A percentile compares a stretch with the other conserved stretches of the same genome.
These are phyloP conservation scores for Nothomitra cinnamomea DNA, from an alignment of 2,329 filamentous ascomycete genomes.

Conservation along the genomic window DNA sequence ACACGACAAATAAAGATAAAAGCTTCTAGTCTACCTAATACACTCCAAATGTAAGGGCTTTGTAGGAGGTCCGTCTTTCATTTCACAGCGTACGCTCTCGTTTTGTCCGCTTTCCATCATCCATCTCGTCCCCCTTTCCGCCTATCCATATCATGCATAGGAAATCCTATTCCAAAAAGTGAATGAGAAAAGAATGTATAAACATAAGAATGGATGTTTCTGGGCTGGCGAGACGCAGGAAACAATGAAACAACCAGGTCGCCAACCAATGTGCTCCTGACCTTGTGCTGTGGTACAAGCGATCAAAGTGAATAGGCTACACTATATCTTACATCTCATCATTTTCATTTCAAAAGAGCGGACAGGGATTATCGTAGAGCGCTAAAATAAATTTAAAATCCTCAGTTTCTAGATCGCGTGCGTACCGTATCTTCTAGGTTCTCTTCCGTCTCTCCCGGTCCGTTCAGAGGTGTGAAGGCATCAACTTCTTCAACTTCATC, in stretches of 20 bases:
- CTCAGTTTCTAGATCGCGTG: background rate
- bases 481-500: constrained; percentile 42
- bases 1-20: background rate
- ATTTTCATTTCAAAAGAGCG: too few species aligned
- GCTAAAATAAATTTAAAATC: constrained; percentile 1
- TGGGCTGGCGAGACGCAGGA: background rate
- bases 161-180: background rate
- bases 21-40: background rate
- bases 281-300: background rate
- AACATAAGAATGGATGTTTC: background rate
- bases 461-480: constrained; percentile 34
- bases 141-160: background rate
- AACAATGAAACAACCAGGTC: background rate
- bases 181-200: background rate
- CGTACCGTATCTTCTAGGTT: constrained; percentile 9
- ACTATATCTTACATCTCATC: background rate
- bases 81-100: background rate
- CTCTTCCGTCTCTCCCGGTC: constrained; percentile 17
- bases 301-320: too few species aligned
- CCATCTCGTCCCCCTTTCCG: background rate
- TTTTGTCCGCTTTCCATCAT: background rate
- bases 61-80: background rate
- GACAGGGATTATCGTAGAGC: background rate
- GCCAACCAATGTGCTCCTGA: too few species aligned
- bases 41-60: background rate